Conservation (phyloP, 441 rosid species). For the Kokia cookei region DNA sequence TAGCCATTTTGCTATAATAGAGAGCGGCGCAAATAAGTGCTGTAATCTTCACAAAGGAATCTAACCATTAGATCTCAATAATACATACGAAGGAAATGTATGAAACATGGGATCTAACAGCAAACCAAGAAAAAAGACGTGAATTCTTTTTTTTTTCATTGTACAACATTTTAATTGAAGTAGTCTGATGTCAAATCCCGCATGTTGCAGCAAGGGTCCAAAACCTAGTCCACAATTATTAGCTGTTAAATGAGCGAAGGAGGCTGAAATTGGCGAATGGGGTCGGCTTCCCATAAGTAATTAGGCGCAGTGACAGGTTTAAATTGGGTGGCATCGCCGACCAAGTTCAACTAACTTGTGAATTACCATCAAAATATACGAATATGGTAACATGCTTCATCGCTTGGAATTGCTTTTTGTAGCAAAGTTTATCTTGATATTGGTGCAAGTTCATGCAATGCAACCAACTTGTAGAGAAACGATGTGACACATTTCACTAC, state of each 20-base stretch:
- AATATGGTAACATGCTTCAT: background rate
- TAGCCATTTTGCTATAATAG: background rate
- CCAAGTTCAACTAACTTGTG: conserved; percentile 4
- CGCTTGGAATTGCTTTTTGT: background rate
- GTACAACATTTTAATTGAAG: background rate
- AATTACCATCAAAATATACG: background rate
- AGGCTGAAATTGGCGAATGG: background rate
- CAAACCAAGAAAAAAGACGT: background rate
- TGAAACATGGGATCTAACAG: background rate
- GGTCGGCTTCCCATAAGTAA: background rate
- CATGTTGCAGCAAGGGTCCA: conserved; percentile 6
- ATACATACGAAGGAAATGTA: background rate
- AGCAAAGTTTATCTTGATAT: background rate
- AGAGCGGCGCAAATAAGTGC: background rate
- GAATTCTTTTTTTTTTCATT: background rate
- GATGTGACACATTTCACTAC: conserved; percentile 4
- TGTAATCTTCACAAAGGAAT: too few relatives aligned
- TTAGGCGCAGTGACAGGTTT: background rate
- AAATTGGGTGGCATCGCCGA: background rate
- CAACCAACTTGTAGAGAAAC: conserved; percentile 5
- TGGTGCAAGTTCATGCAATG: background rate
- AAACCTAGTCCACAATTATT: background rate
- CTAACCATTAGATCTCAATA: background rate
- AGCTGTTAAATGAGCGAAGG: background rate
- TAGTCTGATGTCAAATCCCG: background rate